Percentiles rank a stretch among this genome's conserved stretches.
phyloP scores from a whole-genome alignment of 176 grass and related monocot species.

The Lolium multiflorum region DNA sequence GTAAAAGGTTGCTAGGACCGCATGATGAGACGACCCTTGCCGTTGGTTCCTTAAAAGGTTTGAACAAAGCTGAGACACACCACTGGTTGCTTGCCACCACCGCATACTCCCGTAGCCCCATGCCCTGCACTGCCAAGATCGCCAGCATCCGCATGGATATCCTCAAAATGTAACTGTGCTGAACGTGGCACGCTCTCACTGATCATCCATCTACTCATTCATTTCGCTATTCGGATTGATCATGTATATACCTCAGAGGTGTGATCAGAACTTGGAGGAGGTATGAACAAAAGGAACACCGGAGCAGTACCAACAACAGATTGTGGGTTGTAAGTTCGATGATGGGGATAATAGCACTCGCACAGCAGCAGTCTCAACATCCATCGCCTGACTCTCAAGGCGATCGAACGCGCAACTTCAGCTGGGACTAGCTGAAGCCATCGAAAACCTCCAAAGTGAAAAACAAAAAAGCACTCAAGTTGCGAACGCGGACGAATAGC shows the following conservation, averaged over 20 bases:
- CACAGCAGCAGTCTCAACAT: conserved; percentile 25
- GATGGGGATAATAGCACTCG: conserved; percentile 18
- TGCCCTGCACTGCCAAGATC: conserved; percentile 27
- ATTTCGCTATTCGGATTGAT: neutral
- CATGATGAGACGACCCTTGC: conserved; percentile 1
- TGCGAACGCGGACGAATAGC: too few relatives aligned
- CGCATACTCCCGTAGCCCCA: neutral
- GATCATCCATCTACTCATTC: neutral
- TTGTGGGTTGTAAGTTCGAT: conserved; percentile 24
- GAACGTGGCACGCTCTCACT: too few relatives aligned
- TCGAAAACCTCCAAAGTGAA: conserved; percentile 10
- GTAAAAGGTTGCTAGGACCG: conserved; percentile 33
- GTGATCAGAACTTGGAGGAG: neutral
- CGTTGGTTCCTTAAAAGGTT: conserved; percentile 4
- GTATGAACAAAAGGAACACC: neutral
- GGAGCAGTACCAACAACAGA: conserved; percentile 5
- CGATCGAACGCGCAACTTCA: neutral
- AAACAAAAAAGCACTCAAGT: neutral
- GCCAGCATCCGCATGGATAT: conserved; percentile 37
- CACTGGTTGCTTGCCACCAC: conserved; percentile 23
- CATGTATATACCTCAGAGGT: neutral
- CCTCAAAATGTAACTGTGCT: neutral
- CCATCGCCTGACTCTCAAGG: neutral
- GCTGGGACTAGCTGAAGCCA: conserved; percentile 12
- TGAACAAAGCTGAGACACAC: conserved; percentile 43